Percentiles rank a stretch among this genome's conserved stretches.
Evolutionary conservation across 1,284 basidiomycete species (phyloP).

Genomic region (Heliocybe sulcata): DNA sequence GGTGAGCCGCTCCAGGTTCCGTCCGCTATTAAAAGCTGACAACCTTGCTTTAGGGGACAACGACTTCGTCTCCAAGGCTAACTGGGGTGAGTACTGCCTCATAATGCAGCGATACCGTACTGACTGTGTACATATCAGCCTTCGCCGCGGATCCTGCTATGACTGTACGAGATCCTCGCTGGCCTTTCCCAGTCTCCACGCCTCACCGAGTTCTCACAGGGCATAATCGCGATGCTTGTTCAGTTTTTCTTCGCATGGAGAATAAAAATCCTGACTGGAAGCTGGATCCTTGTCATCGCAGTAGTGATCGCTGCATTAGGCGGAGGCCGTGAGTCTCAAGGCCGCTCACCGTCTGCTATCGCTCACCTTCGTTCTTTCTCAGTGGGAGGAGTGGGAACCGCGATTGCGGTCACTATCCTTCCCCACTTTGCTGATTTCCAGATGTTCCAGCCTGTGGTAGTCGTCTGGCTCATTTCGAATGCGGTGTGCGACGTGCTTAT

Average conservation of each 20-base stretch:
- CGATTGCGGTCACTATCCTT: constrained; percentile 9
- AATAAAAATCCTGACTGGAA: neutral
- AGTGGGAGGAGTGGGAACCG: constrained; percentile 12
- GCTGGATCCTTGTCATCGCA: neutral
- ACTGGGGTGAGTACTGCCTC: neutral
- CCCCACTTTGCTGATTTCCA: constrained; percentile 11
- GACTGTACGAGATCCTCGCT: neutral
- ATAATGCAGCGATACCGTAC: neutral
- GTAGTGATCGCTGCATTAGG: neutral
- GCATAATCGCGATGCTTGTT: neutral
- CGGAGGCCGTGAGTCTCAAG: neutral
- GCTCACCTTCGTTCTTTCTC: too few relatives aligned
- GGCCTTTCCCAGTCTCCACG: neutral
- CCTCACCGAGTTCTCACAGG: neutral
- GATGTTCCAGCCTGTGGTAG: constrained; percentile 8
- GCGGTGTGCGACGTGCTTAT: constrained; percentile 3
- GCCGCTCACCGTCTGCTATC: too few relatives aligned
- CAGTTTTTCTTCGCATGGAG: constrained; percentile 3
- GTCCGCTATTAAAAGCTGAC: neutral
- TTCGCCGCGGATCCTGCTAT: neutral
- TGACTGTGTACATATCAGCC: too few relatives aligned
- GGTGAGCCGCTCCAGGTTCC: neutral
- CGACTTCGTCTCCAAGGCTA: neutral
- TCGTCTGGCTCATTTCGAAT: constrained; percentile 5
- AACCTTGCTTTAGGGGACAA: neutral